A percentile compares a stretch with the other conserved stretches of the same genome.
These are phyloP conservation scores for Centaurea solstitialis DNA, from an alignment of 129 eudicot genomes.

Conservation along the genomic window DNA sequence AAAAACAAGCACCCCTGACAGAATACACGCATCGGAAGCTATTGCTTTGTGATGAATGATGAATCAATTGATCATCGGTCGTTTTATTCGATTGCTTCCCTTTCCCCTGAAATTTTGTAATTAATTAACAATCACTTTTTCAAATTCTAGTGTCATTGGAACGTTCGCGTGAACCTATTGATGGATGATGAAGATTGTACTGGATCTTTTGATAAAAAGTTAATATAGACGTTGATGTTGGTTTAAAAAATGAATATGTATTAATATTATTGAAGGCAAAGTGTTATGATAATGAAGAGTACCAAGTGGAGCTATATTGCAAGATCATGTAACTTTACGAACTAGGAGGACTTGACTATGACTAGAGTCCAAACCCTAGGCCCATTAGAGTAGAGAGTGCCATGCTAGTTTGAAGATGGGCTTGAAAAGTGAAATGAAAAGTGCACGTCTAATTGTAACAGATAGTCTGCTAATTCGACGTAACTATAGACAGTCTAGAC, in stretches of 20 bases:
- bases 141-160: slow-evolving; percentile 2
- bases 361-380: neutral
- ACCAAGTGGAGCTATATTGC: slow-evolving; percentile 13
- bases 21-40: neutral
- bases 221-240: neutral
- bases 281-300: neutral
- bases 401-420: slow-evolving; percentile 7
- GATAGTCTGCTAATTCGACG: neutral
- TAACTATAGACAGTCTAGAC: neutral
- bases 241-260: slow-evolving; percentile 9
- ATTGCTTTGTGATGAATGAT: neutral
- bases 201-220: neutral
- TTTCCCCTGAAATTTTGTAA: neutral
- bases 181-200: slow-evolving; percentile 5
- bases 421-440: neutral
- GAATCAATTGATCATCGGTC: neutral
- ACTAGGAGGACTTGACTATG: slow-evolving; percentile 3
- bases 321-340: slow-evolving; percentile 13
- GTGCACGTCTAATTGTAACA: neutral
- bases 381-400: slow-evolving; percentile 11
- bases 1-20: neutral
- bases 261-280: neutral
- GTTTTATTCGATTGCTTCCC: neutral
- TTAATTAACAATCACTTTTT: neutral
- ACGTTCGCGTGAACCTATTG: neutral